phyloP scores from a whole-genome alignment of 306 rosid genomes.

The Purshia tridentata region DNA sequence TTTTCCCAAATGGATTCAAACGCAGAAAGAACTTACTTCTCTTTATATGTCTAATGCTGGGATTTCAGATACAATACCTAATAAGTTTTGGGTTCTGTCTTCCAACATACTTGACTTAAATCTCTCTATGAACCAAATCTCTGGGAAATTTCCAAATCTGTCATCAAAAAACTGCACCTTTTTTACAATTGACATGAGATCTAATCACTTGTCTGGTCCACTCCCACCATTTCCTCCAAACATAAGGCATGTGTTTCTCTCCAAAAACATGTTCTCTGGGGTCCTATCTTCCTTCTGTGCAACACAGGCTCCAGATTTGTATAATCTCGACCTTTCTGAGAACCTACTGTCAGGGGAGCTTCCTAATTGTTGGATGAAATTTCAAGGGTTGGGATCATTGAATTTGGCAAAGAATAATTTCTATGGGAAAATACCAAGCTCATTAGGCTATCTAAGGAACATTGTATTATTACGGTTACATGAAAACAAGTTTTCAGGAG shows the following conservation, averaged over 20 bases:
- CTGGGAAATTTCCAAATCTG: slow-evolving; percentile 20
- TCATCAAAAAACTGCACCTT: not conserved
- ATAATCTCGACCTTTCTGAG: slow-evolving; percentile 13
- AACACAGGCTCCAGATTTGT: not conserved
- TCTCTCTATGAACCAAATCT: slow-evolving; percentile 28
- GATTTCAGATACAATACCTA: slow-evolving; percentile 26
- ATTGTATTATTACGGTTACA: not conserved
- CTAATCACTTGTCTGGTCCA: slow-evolving; percentile 22
- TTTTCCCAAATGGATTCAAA: slow-evolving; percentile 43
- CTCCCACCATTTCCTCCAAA: slow-evolving; percentile 14
- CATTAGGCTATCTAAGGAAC: slow-evolving; percentile 12
- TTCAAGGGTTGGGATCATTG: not conserved
- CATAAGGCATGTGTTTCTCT: not conserved
- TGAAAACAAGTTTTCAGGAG: slow-evolving; percentile 16
- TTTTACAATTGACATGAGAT: slow-evolving; percentile 10
- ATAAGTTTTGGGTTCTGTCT: slow-evolving; percentile 25
- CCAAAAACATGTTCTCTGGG: slow-evolving; percentile 24
- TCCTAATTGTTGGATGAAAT: slow-evolving; percentile 15
- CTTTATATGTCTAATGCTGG: slow-evolving; percentile 6
- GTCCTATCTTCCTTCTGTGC: slow-evolving; percentile 1
- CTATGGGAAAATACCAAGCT: slow-evolving; percentile 7
- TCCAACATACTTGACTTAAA: not conserved
- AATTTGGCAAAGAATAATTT: slow-evolving; percentile 18
- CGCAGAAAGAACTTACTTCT: not conserved
- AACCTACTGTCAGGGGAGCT: slow-evolving; percentile 14